Evolutionary conservation across 768 basidiomycete genomes (phyloP).

Genomic region (Tricholoma matsutake): DNA sequence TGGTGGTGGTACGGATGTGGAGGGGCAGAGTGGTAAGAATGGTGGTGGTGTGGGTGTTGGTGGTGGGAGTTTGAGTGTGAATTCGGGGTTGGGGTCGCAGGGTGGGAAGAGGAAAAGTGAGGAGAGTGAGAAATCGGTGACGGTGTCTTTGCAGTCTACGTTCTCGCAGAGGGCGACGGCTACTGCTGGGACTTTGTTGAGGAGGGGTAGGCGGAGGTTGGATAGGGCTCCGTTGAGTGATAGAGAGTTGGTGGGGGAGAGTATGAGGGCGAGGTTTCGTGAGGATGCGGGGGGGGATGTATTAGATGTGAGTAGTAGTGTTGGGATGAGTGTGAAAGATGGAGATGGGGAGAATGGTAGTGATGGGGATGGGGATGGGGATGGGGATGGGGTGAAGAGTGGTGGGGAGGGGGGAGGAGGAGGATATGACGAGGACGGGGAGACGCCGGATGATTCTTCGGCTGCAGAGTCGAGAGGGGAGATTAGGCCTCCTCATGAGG

Average conservation of each 20-base stretch:
- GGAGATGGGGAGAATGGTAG: too few species aligned
- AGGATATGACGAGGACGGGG: constrained; percentile 19
- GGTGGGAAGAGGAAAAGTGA: constrained; percentile 34
- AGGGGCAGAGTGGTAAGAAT: constrained; percentile 1
- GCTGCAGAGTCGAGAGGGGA: constrained; percentile 37
- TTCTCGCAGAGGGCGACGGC: constrained; percentile 15
- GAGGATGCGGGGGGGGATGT: background rate
- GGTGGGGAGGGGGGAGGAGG: constrained; percentile 7
- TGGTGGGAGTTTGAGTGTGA: background rate
- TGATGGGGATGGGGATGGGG: constrained; percentile 11
- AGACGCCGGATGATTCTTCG: constrained; percentile 25
- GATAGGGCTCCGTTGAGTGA: background rate
- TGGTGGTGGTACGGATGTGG: constrained; percentile 11
- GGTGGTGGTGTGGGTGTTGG: constrained; percentile 16
- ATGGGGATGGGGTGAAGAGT: constrained; percentile 15
- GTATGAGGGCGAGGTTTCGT: background rate
- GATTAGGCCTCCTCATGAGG: constrained; percentile 51
- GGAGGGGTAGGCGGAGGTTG: background rate
- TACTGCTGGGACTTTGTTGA: constrained; percentile 6
- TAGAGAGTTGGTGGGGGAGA: constrained; percentile 1
- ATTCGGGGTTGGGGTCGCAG: background rate
- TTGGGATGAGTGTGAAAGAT: constrained; percentile 9
- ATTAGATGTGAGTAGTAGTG: background rate
- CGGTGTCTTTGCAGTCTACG: constrained; percentile 23
- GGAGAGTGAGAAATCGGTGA: constrained; percentile 46